These are phyloP conservation scores for Rhododendron henanense DNA, from an alignment of 148 eudicot genomes.

Conservation along the genomic window DNA sequence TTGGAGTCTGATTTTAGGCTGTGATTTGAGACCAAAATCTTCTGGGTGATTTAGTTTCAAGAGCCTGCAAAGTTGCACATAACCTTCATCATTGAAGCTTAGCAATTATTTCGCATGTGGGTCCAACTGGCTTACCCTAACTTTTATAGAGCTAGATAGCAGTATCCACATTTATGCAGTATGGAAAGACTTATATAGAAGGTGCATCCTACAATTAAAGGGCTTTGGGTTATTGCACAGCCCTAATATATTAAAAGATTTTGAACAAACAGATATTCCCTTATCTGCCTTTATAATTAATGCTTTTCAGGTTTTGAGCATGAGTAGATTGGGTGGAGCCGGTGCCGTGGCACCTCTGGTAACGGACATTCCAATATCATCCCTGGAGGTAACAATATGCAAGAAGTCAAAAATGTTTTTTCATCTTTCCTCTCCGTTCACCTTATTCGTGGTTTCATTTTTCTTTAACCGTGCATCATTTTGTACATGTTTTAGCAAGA, in stretches of 20 bases:
- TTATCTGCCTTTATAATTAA: neutral
- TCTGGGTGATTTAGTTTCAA: neutral
- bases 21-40: neutral
- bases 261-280: neutral
- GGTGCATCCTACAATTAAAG: neutral
- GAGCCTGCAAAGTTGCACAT: neutral
- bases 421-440: neutral
- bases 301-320: constrained; percentile 55
- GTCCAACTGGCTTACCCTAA: neutral
- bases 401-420: neutral
- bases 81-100: neutral
- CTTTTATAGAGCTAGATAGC: neutral
- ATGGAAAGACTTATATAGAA: neutral
- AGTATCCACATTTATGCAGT: neutral
- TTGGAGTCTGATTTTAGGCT: neutral
- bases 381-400: constrained; percentile 44
- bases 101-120: neutral
- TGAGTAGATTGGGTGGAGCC: constrained; percentile 79
- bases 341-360: constrained; percentile 77
- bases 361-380: constrained; percentile 58
- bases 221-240: neutral
- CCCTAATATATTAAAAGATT: neutral
- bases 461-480: neutral
- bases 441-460: neutral
- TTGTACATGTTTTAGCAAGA: constrained; percentile 48